Evolutionary conservation across 2,329 filamentous ascomycete species (phyloP).

Genomic region (Westerdykella ornata): DNA sequence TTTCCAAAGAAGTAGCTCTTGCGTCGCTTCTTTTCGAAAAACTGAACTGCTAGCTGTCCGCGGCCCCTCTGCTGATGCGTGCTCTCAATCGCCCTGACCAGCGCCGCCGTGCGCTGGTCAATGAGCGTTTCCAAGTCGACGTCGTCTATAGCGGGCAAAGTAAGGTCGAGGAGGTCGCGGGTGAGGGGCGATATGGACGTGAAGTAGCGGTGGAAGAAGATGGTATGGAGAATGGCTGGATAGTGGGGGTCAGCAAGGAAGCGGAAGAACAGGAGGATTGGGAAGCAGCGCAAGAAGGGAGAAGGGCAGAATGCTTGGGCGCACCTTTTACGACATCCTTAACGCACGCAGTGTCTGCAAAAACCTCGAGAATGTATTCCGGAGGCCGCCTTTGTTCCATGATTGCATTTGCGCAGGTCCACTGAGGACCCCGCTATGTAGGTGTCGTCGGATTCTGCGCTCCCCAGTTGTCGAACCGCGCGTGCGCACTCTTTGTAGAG

Average conservation of each 20-base stretch:
- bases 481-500: too few relatives aligned
- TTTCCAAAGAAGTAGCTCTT: constrained; percentile 70
- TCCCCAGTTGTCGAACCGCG: too few relatives aligned
- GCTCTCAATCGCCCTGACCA: constrained; percentile 69
- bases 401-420: constrained; percentile 19
- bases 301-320: constrained; percentile 14
- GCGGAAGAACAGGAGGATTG: constrained; percentile 7
- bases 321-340: constrained; percentile 88
- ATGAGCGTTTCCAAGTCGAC: constrained; percentile 89
- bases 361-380: constrained; percentile 89
- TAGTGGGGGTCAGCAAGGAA: constrained; percentile 6
- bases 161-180: constrained; percentile 83
- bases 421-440: background rate
- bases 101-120: constrained; percentile 72
- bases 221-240: constrained; percentile 86
- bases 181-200: constrained; percentile 74
- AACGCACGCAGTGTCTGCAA: constrained; percentile 82
- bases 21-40: constrained; percentile 85
- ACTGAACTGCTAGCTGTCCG: constrained; percentile 78
- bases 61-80: constrained; percentile 54
- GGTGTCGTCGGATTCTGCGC: background rate
- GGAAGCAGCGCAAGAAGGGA: constrained; percentile 7
- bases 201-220: constrained; percentile 99
- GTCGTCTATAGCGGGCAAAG: constrained; percentile 82
- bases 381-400: constrained; percentile 65